These are phyloP conservation scores for Hymenoscyphus occultus DNA, from an alignment of 2,329 filamentous ascomycete species.

Conservation along the genomic window DNA sequence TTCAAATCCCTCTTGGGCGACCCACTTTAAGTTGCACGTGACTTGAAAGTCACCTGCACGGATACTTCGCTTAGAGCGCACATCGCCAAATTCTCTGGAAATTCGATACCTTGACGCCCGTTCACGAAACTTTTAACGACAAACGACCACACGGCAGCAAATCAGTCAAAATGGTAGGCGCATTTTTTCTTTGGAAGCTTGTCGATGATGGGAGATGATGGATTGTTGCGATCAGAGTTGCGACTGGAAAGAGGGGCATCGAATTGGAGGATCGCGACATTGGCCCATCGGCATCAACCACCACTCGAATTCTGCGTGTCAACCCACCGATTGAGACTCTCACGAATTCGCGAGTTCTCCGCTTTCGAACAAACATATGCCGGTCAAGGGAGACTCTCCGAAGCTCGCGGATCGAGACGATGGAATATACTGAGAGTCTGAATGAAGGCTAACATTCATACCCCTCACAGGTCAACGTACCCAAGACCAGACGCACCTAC, in stretches of 20 bases:
- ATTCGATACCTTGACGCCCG: slow-evolving; percentile 7
- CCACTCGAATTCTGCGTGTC: neutral
- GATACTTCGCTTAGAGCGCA: slow-evolving; percentile 4
- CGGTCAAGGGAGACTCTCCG: neutral
- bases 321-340: neutral
- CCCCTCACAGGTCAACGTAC: slow-evolving; percentile 76
- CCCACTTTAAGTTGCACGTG: neutral
- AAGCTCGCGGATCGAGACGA: neutral
- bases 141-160: slow-evolving; percentile 19
- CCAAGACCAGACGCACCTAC: slow-evolving; percentile 96
- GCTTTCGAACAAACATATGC: slow-evolving; percentile 4
- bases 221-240: neutral
- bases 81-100: neutral
- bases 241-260: neutral
- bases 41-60: neutral
- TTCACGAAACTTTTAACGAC: slow-evolving; percentile 12
- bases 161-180: slow-evolving; percentile 31
- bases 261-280: slow-evolving; percentile 5
- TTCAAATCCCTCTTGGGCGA: neutral
- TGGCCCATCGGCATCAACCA: neutral
- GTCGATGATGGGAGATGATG: neutral
- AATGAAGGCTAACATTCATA: slow-evolving; percentile 25
- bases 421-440: slow-evolving; percentile 11
- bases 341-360: neutral
- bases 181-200: slow-evolving; percentile 7